phyloP scores from a whole-genome alignment of 164 flowering plant genomes.

The Chimonanthus praecox region DNA sequence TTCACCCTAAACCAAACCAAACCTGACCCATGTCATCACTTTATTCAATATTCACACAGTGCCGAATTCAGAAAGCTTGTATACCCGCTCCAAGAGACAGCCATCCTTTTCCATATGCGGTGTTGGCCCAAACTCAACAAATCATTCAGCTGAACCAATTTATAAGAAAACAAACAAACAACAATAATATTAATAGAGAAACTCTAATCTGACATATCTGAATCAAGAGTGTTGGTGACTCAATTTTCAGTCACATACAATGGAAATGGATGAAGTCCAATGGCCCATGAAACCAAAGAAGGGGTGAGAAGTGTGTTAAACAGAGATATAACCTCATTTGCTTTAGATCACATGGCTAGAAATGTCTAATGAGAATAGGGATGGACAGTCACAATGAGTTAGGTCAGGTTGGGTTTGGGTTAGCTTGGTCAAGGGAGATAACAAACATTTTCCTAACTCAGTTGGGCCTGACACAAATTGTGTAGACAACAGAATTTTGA shows the following conservation, averaged over 20 bases:
- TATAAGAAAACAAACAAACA: not conserved
- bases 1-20: too few species aligned
- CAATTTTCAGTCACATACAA: not conserved
- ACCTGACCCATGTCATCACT: too few species aligned
- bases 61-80: too few species aligned
- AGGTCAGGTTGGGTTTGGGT: not conserved
- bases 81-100: slow-evolving; percentile 93
- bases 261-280: not conserved
- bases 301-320: not conserved
- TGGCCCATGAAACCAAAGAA: not conserved
- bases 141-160: slow-evolving; percentile 67
- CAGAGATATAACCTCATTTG: not conserved
- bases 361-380: too few species aligned
- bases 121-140: slow-evolving; percentile 83
- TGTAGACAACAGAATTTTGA: not conserved
- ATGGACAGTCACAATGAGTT: not conserved
- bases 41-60: too few species aligned
- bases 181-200: not conserved
- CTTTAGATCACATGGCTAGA: not conserved
- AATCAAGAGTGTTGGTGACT: too few species aligned
- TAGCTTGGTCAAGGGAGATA: too few species aligned
- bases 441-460: too few species aligned
- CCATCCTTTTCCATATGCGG: slow-evolving; percentile 89
- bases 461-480: too few species aligned
- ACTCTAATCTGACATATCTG: not conserved